Conservation (phyloP, 2,329 filamentous ascomycete species). For the Corinectria fuckeliana region DNA sequence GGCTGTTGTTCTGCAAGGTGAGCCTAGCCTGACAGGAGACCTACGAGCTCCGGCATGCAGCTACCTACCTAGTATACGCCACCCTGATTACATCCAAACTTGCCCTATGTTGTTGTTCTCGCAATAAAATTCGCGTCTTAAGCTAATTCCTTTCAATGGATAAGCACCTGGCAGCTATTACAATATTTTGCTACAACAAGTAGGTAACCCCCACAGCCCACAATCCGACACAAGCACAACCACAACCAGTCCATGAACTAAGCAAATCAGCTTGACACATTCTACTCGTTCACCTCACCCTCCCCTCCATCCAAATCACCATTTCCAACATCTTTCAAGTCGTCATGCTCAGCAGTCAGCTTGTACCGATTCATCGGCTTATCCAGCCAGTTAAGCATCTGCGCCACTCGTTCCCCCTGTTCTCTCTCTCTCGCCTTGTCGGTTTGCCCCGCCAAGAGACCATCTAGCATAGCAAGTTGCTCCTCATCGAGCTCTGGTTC, state of each 20-base stretch:
- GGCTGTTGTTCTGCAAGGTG: not conserved
- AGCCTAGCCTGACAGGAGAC: not conserved
- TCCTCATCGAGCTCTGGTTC: constrained; percentile 20
- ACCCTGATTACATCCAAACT: not conserved
- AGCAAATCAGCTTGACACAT: not conserved
- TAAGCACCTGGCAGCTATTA: not conserved
- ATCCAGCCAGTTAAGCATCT: constrained; percentile 11
- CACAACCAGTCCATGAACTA: not conserved
- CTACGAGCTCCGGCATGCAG: not conserved
- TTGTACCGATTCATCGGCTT: not conserved
- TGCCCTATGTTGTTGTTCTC: not conserved
- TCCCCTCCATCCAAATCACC: not conserved
- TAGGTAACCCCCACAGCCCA: not conserved
- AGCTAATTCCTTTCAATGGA: not conserved
- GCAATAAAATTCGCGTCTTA: not conserved
- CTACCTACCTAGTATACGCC: not conserved
- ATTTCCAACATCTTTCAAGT: not conserved
- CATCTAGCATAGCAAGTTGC: constrained; percentile 30
- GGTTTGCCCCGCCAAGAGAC: constrained; percentile 21
- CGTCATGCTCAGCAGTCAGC: not conserved
- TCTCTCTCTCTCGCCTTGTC: constrained; percentile 18
- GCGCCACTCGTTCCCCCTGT: constrained; percentile 8
- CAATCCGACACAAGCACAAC: not conserved
- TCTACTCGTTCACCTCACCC: not conserved
- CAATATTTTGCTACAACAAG: not conserved